Evolutionary conservation across 352 stramenopile genomes (phyloP), one percentile per base, ranked within the genome.

Genomic region (Globisporangium cederbergense): DNA sequence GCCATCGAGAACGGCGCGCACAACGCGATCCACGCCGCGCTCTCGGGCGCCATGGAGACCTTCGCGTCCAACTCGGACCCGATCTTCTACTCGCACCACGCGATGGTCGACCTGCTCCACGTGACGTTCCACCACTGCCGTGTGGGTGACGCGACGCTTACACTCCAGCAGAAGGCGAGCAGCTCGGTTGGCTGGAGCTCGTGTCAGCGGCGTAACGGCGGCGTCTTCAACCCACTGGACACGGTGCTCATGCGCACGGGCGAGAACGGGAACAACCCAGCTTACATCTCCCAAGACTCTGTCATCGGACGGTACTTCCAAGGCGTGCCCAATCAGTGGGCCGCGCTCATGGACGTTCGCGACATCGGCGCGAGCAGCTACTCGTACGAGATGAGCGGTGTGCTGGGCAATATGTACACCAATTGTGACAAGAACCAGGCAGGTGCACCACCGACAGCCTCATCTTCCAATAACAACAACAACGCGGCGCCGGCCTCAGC

Each of bases 31-130:
- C 81, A 90, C 67, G 25, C 25, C 25, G 25, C 25, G 25, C 25
- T 28, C 25, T 71, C 68, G 8, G 78, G 72, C 0, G 53, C 75
- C 0, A 89, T 90, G 76, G 68, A 46, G 8, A 85, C 79, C 7
- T 66, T 86, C 2, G 67, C 82, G 56, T 75, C 79, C 0, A 76
- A 78, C 0, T 54, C 71, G 2, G 81, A 90, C 58, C 81, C 79
- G 1, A 70, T 90, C 4, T 90, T 90, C 61, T 90, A 72, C 60
- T 75, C 72, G 2, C 79, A 89, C 36, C 81, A 89, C 40, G 74
- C 64, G 7, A 69, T 60, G 42, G 68, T 89, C 2, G 81, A 91
- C 34, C 43, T 81, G 52, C 61, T 88, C 0, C 72, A 83, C 34
- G 67, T 66, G 0, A 81, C 88, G 54, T 89, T 86, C 63, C 67